A percentile compares a stretch with the other conserved stretches of the same genome.
phyloP scores from a whole-genome alignment of 257 asterid species.

The Verbascum thapsus region DNA sequence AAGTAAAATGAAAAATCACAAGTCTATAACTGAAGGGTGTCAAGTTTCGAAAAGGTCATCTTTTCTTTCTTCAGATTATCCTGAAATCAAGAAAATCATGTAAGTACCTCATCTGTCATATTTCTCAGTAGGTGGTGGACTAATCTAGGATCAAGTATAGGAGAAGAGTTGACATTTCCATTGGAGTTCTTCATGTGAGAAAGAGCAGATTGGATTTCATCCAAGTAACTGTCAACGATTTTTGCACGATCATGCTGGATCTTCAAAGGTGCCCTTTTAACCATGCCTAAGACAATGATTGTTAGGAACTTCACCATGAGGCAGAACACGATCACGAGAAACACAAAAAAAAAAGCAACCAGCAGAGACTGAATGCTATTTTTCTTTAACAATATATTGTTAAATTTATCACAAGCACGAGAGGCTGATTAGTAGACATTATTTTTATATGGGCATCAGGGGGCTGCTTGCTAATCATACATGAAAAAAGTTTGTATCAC shows the following conservation, averaged over 20 bases:
- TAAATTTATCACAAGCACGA: slow-evolving; percentile 17
- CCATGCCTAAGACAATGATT: slow-evolving; percentile 60
- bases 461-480: background rate
- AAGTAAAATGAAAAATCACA: background rate
- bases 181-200: slow-evolving; percentile 56
- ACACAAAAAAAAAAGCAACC: slow-evolving; percentile 3
- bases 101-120: slow-evolving; percentile 75
- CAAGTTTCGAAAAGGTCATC: slow-evolving; percentile 8
- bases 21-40: slow-evolving; percentile 2
- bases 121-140: slow-evolving; percentile 67
- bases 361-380: background rate
- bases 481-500: background rate
- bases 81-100: slow-evolving; percentile 25
- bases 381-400: background rate
- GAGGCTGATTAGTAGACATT: background rate
- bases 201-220: slow-evolving; percentile 55
- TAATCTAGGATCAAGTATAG: slow-evolving; percentile 56
- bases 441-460: slow-evolving; percentile 7
- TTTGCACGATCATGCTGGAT: slow-evolving; percentile 62
- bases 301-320: slow-evolving; percentile 15
- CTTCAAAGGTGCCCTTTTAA: slow-evolving; percentile 62
- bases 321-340: background rate
- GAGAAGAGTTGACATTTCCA: slow-evolving; percentile 42
- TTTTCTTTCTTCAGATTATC: slow-evolving; percentile 15
- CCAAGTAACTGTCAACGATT: slow-evolving; percentile 38